Base-by-base conservation (phyloP, 2,329 filamentous ascomycete species). In the Xylariomycetidae sp. region DNA sequence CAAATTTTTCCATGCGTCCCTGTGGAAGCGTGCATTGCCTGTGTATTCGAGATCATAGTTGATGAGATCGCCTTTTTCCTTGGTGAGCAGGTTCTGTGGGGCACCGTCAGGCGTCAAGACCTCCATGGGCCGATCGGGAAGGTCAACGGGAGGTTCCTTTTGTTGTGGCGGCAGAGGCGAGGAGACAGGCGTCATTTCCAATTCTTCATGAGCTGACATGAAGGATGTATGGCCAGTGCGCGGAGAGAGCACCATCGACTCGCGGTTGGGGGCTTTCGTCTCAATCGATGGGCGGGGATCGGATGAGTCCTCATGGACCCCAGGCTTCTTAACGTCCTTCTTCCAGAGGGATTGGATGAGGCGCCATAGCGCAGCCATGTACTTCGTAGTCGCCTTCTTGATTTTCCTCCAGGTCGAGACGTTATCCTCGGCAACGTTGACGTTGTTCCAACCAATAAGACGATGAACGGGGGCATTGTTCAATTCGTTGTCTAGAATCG, bases 391-490 rank as follows among this genome's bases (percentile, higher is more conserved):
- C 4, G 84, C 84, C 67, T 98, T 98, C 63, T 98, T 98, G 63
- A 92, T 73, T 47, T 69, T 79, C 50, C 92, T 81, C 92, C 92
- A 98, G 18, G 75, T 25, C 1, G 85, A 88, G 25, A 98, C 74
- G 42, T 86, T 81, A 50, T 95, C 90, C 47, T 88, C 85, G 24
- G 83, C 78, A 10, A 89, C 86, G 49, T 98, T 98, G 49, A 95
- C 88, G 49, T 98, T 98, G 47, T 82, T 74, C 81, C 85, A 96
- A 42, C 89, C 82, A 10, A 87, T 70, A 14, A 98, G 68, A 38
- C 90, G 79, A 60, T 98, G 90, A 8, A 96, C 86, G 0, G 89
- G 85, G 3, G 92, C 92, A 56, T 98, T 96, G 63, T 98, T 98
- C 42, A 98, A 72, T 52, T 95, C 85, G 44, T 82, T 94, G 57